Percentiles rank a stretch among this genome's conserved stretches.
Evolutionary conservation across 176 grass and related monocot species (phyloP).

Genomic region (Hsuehochloa calcarea): DNA sequence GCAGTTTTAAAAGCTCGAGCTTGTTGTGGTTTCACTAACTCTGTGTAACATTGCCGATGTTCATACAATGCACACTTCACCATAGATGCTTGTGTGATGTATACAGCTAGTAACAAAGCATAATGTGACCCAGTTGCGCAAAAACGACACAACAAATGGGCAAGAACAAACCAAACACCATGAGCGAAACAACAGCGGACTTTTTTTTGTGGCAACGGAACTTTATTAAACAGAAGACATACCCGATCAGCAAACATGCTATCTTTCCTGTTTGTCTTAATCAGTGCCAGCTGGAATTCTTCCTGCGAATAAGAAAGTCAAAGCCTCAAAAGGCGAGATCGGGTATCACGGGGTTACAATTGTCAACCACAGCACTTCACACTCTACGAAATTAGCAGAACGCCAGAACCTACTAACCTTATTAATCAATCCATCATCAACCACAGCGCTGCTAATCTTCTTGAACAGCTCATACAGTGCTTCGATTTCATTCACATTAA

Average conservation of each 20-base stretch:
- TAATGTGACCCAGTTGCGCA: background rate
- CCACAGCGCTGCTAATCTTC: too few species aligned
- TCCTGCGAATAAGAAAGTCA: conserved; percentile 49
- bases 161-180: too few species aligned
- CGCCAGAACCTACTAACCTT: conserved; percentile 53
- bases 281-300: conserved; percentile 80
- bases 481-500: too few species aligned
- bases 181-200: background rate
- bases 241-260: conserved; percentile 89
- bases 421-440: background rate
- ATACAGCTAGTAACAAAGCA: background rate
- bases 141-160: too few species aligned
- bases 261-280: conserved; percentile 82
- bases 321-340: background rate
- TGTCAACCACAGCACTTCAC: background rate
- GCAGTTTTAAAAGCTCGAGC: background rate
- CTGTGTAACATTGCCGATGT: background rate
- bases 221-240: conserved; percentile 31
- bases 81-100: background rate
- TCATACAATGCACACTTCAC: background rate
- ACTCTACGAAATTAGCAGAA: background rate
- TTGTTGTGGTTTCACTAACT: background rate
- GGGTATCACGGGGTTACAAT: background rate
- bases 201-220: background rate
- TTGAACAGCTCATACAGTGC: too few species aligned